Base-by-base conservation (phyloP, 2,329 filamentous ascomycete genomes). In the Cytospora piceicola region DNA sequence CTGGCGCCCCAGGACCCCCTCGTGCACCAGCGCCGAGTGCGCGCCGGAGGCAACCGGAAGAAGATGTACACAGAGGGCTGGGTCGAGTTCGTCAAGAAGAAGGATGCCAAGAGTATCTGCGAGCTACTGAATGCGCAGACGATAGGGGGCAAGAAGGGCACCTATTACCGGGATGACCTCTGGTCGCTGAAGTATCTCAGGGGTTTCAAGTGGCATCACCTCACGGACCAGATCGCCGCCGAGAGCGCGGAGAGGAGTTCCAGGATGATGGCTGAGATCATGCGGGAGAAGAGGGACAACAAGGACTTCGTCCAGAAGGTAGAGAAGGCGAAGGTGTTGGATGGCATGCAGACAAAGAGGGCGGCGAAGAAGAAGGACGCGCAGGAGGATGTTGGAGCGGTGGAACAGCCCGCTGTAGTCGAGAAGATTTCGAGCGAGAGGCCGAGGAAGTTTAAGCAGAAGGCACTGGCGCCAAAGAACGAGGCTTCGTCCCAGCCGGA, bases 111-210 rank as follows among this genome's bases (percentile, higher is more conserved):
- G 75, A 81, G 85, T n/a, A 89, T 87, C 0, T 91, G 88, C 58
- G 90, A 92, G 70, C 83, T 90, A 30, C 81, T 96, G 58, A 96
- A 96, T 74, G 90, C 90, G 52, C 86, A 85, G 69, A 91, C 85
- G 15, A 91, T 95, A 66, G 92, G 92, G 59, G 92, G 92, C 30
- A 94, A 94, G 79, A 96, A 96, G 79, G 85, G 91, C 15, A 86
- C 85, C 58, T 93, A 91, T 75, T 96, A 94, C 79, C 87, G 91
- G 71, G 92, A 96, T 75, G 92, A 96, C 75, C 84, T 96, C 54
- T 96, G 92, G 92, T 94, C 90, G 72, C 80, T 95, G 69, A 84
- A 91, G 67, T 96, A 96, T 73, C 79, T 96, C 68, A 90, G 87
- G 69, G 91, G 91, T 1, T 94, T 95, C 80, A 95, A 94, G 77